Evolutionary conservation across 352 stramenopile genomes (phyloP).

Genomic region (Phytophthora macrochlamydospora): DNA sequence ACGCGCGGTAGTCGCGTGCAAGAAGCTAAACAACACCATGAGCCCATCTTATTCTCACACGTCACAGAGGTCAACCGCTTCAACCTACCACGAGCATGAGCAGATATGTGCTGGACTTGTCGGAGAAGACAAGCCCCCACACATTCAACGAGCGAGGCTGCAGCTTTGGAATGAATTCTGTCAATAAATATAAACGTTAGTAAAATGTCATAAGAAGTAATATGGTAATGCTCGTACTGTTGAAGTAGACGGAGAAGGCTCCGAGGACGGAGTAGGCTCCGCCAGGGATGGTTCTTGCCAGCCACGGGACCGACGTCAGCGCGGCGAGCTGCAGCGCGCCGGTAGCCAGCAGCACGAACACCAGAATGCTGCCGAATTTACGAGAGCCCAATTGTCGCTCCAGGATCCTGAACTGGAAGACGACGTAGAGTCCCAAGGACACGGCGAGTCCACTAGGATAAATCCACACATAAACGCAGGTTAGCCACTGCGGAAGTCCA

Average conservation of each 20-base stretch:
- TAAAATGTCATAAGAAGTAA: background rate
- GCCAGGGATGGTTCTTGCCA: conserved; percentile 51
- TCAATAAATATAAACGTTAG: conserved; percentile 1
- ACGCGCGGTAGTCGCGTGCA: conserved; percentile 54
- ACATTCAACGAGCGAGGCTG: conserved; percentile 64
- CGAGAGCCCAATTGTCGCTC: conserved; percentile 85
- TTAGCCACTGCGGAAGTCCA: conserved; percentile 1
- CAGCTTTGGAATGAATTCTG: conserved; percentile 81
- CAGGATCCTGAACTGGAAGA: conserved; percentile 87
- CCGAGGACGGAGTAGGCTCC: conserved; percentile 79
- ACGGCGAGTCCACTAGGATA: conserved; percentile 67
- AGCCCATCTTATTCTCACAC: background rate
- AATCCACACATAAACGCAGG: background rate
- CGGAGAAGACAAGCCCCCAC: conserved; percentile 78
- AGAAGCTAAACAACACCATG: conserved; percentile 53
- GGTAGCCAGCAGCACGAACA: conserved; percentile 66
- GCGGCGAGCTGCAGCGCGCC: conserved; percentile 51
- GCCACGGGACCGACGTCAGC: conserved; percentile 45
- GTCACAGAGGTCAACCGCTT: background rate
- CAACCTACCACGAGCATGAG: conserved; percentile 67
- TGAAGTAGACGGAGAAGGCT: conserved; percentile 76
- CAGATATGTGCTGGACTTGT: conserved; percentile 82
- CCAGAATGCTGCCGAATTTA: conserved; percentile 81
- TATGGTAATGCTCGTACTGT: conserved; percentile 50
- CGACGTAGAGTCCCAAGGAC: conserved; percentile 80